phyloP scores from a whole-genome alignment of 2,329 filamentous ascomycete species.

The Nectriaceae sp. region DNA sequence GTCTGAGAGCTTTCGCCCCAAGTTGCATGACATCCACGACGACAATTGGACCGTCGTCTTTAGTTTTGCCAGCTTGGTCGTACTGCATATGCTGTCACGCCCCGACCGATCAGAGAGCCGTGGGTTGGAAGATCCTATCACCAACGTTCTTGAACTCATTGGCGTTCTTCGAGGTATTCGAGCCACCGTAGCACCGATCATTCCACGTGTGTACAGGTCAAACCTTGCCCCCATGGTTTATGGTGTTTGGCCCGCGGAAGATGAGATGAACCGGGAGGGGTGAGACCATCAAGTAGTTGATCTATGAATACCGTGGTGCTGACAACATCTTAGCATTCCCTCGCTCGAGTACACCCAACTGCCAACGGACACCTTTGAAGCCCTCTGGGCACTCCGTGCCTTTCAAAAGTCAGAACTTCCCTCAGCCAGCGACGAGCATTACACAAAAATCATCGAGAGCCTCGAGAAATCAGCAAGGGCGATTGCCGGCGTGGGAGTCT shows the following conservation, averaged over 20 bases:
- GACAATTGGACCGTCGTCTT: conserved; percentile 35
- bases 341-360: conserved; percentile 20
- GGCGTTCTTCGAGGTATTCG: conserved; percentile 23
- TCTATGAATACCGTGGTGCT: neutral
- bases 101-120: conserved; percentile 18
- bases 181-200: conserved; percentile 17
- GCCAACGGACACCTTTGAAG: conserved; percentile 24
- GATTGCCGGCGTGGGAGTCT: conserved; percentile 21
- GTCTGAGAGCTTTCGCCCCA: conserved; percentile 29
- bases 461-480: conserved; percentile 21
- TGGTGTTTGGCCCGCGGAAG: conserved; percentile 16
- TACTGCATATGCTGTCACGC: conserved; percentile 30
- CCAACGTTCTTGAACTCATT: conserved; percentile 22
- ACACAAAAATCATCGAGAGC: conserved; percentile 16
- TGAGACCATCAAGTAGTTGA: neutral
- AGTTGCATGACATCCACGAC: conserved; percentile 18
- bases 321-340: conserved; percentile 9
- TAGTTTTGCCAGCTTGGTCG: conserved; percentile 43
- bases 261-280: conserved; percentile 2
- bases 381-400: conserved; percentile 18
- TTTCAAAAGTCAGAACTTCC: conserved; percentile 25
- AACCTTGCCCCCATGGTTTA: conserved; percentile 27
- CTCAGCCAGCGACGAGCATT: conserved; percentile 16
- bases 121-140: conserved; percentile 20
- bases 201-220: conserved; percentile 19